Evolutionary conservation across 176 grass and related monocot species (phyloP).

Genomic region (Avena eriantha): DNA sequence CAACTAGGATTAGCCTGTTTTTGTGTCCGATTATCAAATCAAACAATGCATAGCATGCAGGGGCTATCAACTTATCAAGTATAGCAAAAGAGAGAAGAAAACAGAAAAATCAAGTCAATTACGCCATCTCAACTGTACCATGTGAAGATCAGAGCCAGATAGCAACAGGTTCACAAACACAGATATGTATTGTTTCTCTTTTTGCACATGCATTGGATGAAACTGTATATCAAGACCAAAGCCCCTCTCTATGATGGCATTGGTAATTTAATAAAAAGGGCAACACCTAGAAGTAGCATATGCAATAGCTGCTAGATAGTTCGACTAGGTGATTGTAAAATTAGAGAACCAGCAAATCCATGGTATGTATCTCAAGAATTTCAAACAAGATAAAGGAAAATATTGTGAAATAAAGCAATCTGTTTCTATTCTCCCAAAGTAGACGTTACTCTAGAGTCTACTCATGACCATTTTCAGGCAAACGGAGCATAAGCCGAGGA

Average conservation of each 20-base stretch:
- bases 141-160: not conserved
- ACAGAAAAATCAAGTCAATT: too few relatives aligned
- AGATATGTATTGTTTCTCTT: not conserved
- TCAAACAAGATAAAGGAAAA: not conserved
- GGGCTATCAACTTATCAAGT: not conserved
- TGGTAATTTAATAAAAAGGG: not conserved
- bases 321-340: not conserved
- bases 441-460: not conserved
- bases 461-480: not conserved
- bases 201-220: not conserved
- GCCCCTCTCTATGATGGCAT: not conserved
- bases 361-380: not conserved
- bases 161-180: not conserved
- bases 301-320: not conserved
- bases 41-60: conserved; percentile 5
- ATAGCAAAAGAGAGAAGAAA: not conserved
- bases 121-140: too few relatives aligned
- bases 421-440: conserved; percentile 13
- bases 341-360: not conserved
- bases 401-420: not conserved
- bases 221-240: not conserved
- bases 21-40: not conserved
- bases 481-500: conserved; percentile 2
- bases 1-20: not conserved
- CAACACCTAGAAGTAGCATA: not conserved